Base-by-base conservation (phyloP, 176 grass and related monocot species). In the Avena insularis region DNA sequence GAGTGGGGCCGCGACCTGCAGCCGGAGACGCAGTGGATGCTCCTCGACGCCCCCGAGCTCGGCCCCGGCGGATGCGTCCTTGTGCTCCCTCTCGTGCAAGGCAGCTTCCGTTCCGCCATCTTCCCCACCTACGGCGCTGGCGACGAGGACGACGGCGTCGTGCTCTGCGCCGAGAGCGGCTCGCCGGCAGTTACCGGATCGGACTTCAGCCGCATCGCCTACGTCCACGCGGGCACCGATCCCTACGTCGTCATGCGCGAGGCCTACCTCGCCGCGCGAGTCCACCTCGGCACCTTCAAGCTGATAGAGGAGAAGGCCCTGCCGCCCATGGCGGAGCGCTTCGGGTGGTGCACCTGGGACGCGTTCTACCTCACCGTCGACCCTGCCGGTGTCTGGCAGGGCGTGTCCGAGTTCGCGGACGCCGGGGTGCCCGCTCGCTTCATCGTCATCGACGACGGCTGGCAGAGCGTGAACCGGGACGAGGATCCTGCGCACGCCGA, bases 401-500 rank as follows among this genome's bases (percentile, higher is more conserved):
- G 54, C 5, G 54, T 56, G 15, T 56, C 54, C 54, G 54, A 56
- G 54, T 97, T 43, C 40, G 40, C 40, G 40, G 40, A 43, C 40
- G 40, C 40, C 6, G 40, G 40, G 1, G 40, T 43, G 40, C 40
- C 6, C 40, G 40, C 40, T 43, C 40, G 40, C 40, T 43, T 43
- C 40, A 43, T 43, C 40, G 40, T 43, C 40, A 43, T 43, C 40
- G 40, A 43, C 40, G 40, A 43, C 40, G 40, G 40, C 40, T 43
- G 95, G 95, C 92, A 94, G 72, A 91, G 88, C 33, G 88, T 97
- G 47, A 90, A 83, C 85, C 88, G 86, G 62, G 95, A 97, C 79
- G 82, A 10, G 2, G 90, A 94, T 43, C 74, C 79, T 7, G 79
- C 87, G 7, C 25, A 53, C 16, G 77, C 78, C 14, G 87, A 88